Base-by-base conservation (phyloP, 2,329 filamentous ascomycete species). In the Alternaria sp. region DNA sequence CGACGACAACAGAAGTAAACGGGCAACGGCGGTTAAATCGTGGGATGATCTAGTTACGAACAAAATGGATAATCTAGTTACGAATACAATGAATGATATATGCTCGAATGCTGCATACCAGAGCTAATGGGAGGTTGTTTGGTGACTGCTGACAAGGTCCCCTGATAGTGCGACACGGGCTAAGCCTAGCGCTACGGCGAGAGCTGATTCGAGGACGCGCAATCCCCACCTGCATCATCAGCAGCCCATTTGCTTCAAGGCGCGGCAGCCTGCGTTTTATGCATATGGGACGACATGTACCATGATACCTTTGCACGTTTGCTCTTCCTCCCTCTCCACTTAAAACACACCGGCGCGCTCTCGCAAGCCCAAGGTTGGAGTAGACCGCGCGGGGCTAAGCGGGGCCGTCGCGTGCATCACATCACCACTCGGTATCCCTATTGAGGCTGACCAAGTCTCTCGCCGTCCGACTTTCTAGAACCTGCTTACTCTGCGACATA, bases 111-210 rank as follows among this genome's bases (percentile, higher is more conserved):
- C 29, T 10, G n/a, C 28, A 28, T 36, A 21, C 13, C n/a, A 41
- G 34, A 48, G 26, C 50, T 46, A 40, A 55, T 26, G 31, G 42
- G 29, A 55, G 52, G 48, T 46, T 56, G 51, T 46, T 37, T 45
- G 31, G 37, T 26, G 21, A 37, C 37, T 42, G 31, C 46, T 57
- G 66, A 69, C 67, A 66, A 61, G 63, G 65, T 70, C 68, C 70
- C 61, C 62, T 69, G 66, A 67, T 51, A 53, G 57, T 54, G 54
- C 37, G 49, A 51, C 51, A 36, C 23, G n/a, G 8, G 33, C 37
- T 28, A 40, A 10, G 45, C 41, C 17, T 46, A 41, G 46, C 23
- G 44, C 39, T 29, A 31, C 36, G 28, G 21, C 23, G 40, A 42
- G 26, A 17, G 54, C 41, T 63, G 58, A 61, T 61, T 61, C 54